Base-by-base conservation (phyloP, 2,329 filamentous ascomycete species). In the Trichophyton schoenleinii region DNA sequence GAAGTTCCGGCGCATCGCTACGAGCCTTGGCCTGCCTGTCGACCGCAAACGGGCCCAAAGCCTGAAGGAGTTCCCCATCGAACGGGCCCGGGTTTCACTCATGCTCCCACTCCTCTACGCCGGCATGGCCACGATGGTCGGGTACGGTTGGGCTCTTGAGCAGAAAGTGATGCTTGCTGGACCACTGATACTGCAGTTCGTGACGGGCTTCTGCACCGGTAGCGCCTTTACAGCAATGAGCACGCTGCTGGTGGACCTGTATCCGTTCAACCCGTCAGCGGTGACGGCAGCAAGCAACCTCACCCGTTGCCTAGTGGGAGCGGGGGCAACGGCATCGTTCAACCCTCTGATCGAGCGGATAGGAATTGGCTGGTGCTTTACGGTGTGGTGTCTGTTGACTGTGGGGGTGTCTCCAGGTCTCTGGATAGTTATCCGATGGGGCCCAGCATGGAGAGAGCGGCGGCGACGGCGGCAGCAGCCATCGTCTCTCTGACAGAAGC, bases 1-100 rank as follows among this genome's bases (percentile, higher is more conserved):
- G 78, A 91, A 91, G 70, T 95, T 88, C 71, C 79, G 83, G 5
- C 81, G 87, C 44, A 80, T 85, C 55, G 87, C 88, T 1, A 78
- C 76, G 57, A 78, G 79, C 36, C 75, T 86, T 15, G 84, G 84
- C 4, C 77, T 90, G 62, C 74, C 77, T 1, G 81, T 89, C 64
- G 81, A 82, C 63, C 79, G 77, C 62, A 83, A 81, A 64, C 81
- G 83, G 13, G 63, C 78, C 15, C 75, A 79, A 61, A 77, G 82
- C 62, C 70, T 84, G n/a, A 66, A 68, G 3, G 69, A 76, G 31
- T 83, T 83, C 62, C 77, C 80, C 0, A 77, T 84, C 49, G 81
- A 77, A 60, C 69, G 64, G 53, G 72, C 72, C 0, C 67, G 74
- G 1, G 64, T 76, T 5, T 62, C 69, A 20, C 65, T 75, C 11